Evolutionary conservation across 495 filamentous ascomycete species (phyloP).

Genomic region (Glonium stellatum): DNA sequence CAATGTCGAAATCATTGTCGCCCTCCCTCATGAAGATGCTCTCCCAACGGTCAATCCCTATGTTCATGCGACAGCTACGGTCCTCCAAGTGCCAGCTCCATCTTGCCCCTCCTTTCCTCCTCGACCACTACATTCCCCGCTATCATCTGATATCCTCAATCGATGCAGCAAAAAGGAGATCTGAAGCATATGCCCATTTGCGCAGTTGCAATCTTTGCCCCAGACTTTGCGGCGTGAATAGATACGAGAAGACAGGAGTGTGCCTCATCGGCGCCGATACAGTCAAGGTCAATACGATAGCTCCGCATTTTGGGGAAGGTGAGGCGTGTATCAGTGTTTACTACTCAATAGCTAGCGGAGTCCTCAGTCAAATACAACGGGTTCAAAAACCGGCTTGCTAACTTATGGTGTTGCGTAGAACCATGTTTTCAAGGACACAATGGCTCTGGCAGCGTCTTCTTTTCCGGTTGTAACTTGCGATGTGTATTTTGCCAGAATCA

Average conservation of each 20-base stretch:
- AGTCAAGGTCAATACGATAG: conserved; percentile 69
- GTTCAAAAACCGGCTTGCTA: background rate
- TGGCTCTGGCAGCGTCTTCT: conserved; percentile 70
- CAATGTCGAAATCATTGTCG: conserved; percentile 1
- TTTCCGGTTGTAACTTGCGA: conserved; percentile 64
- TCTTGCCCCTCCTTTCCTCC: conserved; percentile 68
- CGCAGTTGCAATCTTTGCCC: conserved; percentile 71
- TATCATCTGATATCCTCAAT: conserved; percentile 54
- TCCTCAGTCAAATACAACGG: background rate
- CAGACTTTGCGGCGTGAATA: conserved; percentile 63
- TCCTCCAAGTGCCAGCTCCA: conserved; percentile 44
- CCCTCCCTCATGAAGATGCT: background rate
- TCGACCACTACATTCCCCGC: conserved; percentile 65
- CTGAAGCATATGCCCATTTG: conserved; percentile 60
- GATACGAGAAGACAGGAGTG: conserved; percentile 62
- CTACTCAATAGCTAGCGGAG: background rate
- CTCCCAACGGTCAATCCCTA: background rate
- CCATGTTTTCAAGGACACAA: conserved; percentile 71
- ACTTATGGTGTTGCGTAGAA: conserved; percentile 42
- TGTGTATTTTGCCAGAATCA: conserved; percentile 82
- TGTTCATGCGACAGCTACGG: conserved; percentile 5
- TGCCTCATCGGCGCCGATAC: conserved; percentile 64
- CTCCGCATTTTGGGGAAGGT: conserved; percentile 65
- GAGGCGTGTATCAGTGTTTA: conserved; percentile 5
- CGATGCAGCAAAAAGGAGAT: conserved; percentile 58